These are phyloP conservation scores for Phytopythium mirpurense DNA, from an alignment of 352 stramenopile genomes.

Conservation along the genomic window DNA sequence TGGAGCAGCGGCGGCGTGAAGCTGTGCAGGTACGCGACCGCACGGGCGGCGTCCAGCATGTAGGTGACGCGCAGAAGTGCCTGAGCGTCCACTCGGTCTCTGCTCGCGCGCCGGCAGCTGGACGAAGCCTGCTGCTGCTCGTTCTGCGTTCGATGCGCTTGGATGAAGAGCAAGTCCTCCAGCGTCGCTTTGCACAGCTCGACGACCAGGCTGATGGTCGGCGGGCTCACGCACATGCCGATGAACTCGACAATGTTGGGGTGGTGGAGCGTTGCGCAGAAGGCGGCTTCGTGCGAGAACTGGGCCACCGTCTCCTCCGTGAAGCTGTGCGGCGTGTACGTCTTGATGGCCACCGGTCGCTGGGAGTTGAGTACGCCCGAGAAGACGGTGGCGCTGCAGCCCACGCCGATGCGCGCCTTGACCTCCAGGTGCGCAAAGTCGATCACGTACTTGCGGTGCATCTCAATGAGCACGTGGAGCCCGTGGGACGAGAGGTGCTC, in stretches of 20 bases:
- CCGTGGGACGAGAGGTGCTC: slow-evolving; percentile 34
- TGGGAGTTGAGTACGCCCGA: slow-evolving; percentile 32
- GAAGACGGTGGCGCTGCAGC: slow-evolving; percentile 42
- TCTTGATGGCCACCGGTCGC: slow-evolving; percentile 48
- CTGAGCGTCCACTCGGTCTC: slow-evolving; percentile 11
- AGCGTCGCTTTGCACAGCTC: slow-evolving; percentile 48
- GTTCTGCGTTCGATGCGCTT: slow-evolving; percentile 3
- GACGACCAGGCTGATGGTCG: slow-evolving; percentile 53
- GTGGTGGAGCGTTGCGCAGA: slow-evolving; percentile 45
- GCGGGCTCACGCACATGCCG: slow-evolving; percentile 52
- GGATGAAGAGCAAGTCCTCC: slow-evolving; percentile 15
- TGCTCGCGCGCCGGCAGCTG: slow-evolving; percentile 7
- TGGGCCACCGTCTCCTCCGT: slow-evolving; percentile 40
- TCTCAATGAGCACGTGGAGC: slow-evolving; percentile 46
- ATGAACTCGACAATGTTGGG: slow-evolving; percentile 56
- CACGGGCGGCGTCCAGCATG: slow-evolving; percentile 53
- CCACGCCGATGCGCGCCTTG: slow-evolving; percentile 29
- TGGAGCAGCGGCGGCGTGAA: slow-evolving; percentile 51
- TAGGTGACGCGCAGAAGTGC: slow-evolving; percentile 40
- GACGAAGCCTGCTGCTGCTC: slow-evolving; percentile 10
- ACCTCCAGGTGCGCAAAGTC: slow-evolving; percentile 34
- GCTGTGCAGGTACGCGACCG: slow-evolving; percentile 52
- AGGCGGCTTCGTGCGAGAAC: slow-evolving; percentile 49
- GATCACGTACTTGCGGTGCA: slow-evolving; percentile 37
- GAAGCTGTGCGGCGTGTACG: slow-evolving; percentile 53